phyloP scores from a whole-genome alignment of 169 alveolate genomes.

The Babesia bovis region DNA sequence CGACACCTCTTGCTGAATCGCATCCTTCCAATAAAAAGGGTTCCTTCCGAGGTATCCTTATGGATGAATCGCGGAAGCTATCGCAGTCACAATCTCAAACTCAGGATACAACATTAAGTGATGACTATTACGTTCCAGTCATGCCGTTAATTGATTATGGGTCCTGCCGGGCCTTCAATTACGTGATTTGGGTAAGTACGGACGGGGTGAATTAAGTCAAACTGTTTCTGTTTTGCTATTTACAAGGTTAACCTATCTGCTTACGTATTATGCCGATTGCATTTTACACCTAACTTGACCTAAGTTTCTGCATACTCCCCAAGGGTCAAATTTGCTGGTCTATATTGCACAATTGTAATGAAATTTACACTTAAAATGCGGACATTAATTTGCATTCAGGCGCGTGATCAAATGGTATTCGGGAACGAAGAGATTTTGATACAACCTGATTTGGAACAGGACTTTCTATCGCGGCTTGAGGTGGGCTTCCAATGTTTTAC shows the following conservation, averaged over 20 bases:
- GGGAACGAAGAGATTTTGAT: constrained; percentile 60
- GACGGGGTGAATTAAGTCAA: not conserved
- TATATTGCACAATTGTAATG: too few species aligned
- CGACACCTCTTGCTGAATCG: constrained; percentile 17
- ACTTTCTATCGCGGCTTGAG: constrained; percentile 34
- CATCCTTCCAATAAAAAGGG: constrained; percentile 20
- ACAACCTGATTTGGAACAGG: constrained; percentile 39
- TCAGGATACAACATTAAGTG: not conserved
- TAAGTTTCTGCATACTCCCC: too few species aligned
- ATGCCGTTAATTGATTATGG: constrained; percentile 38
- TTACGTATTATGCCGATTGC: too few species aligned
- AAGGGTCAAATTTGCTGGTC: too few species aligned
- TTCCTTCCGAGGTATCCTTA: constrained; percentile 43
- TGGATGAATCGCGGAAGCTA: constrained; percentile 6
- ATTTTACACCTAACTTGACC: too few species aligned
- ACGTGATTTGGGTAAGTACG: constrained; percentile 48
- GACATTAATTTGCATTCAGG: constrained; percentile 19
- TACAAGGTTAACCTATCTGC: too few species aligned
- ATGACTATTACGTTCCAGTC: constrained; percentile 37
- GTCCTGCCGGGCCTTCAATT: constrained; percentile 51
- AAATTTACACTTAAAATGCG: too few species aligned
- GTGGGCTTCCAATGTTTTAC: not conserved
- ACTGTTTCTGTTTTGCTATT: not conserved
- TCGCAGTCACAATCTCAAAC: constrained; percentile 22
- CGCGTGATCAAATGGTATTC: constrained; percentile 63